phyloP scores from a whole-genome alignment of 345 rosid genomes.

The Hibiscus mutabilis region DNA sequence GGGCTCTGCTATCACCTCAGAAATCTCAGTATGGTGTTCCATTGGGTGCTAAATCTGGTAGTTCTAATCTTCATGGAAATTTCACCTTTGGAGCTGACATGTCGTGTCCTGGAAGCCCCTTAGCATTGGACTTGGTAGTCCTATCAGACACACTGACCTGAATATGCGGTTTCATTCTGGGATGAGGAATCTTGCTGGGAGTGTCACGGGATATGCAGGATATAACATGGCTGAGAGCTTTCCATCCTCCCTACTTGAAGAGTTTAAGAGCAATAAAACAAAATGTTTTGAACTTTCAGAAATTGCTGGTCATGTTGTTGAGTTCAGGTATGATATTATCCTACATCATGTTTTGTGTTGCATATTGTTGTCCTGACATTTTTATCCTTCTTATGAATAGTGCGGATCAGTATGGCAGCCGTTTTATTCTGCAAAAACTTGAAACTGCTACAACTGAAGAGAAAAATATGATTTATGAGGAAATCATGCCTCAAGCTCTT shows the following conservation, averaged over 20 bases:
- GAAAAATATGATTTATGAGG: slow-evolving; percentile 54
- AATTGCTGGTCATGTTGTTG: slow-evolving; percentile 65
- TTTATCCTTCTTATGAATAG: slow-evolving; percentile 25
- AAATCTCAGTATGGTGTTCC: slow-evolving; percentile 52
- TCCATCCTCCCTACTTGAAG: slow-evolving; percentile 60
- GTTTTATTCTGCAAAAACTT: slow-evolving; percentile 62
- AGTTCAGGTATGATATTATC: slow-evolving; percentile 46
- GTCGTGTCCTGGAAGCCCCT: slow-evolving; percentile 63
- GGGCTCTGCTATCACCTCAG: slow-evolving; percentile 42
- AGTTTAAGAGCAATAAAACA: slow-evolving; percentile 65
- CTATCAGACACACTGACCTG: slow-evolving; percentile 43
- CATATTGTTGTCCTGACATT: neutral
- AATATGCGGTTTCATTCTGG: slow-evolving; percentile 45
- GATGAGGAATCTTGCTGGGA: slow-evolving; percentile 46
- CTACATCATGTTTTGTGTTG: neutral
- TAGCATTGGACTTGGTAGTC: slow-evolving; percentile 50
- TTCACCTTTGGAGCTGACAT: slow-evolving; percentile 47
- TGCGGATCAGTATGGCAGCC: slow-evolving; percentile 70
- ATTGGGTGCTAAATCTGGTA: slow-evolving; percentile 40
- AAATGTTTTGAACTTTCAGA: slow-evolving; percentile 62
- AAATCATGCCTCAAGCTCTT: slow-evolving; percentile 57
- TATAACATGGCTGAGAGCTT: slow-evolving; percentile 38
- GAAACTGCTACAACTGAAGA: slow-evolving; percentile 50
- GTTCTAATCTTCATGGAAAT: slow-evolving; percentile 54
- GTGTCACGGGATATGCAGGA: slow-evolving; percentile 39